Conservation (phyloP, 768 basidiomycete genomes). For the Suillus plorans region DNA sequence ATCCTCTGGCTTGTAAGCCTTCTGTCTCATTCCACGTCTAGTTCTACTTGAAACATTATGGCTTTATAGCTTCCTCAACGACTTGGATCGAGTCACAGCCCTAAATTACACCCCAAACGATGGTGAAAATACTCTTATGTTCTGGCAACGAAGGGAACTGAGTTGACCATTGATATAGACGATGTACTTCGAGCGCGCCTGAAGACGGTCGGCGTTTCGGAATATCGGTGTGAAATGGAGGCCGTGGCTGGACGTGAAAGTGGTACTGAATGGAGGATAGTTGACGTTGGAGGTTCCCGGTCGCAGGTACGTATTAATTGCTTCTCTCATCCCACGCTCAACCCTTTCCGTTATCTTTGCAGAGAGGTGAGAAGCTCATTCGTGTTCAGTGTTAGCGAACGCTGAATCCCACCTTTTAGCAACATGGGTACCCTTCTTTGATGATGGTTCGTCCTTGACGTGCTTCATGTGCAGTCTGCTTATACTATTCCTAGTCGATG, state of each 20-base stretch:
- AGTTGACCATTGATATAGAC: conserved; percentile 29
- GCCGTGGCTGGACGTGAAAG: conserved; percentile 49
- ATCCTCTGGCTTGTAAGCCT: conserved; percentile 46
- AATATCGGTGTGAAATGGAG: conserved; percentile 83
- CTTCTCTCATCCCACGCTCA: conserved; percentile 3
- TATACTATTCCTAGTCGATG: conserved; percentile 30
- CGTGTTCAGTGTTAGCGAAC: neutral
- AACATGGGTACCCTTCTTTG: conserved; percentile 58
- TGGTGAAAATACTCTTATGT: conserved; percentile 29
- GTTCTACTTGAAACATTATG: neutral
- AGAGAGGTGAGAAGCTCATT: conserved; percentile 34
- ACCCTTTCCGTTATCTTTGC: conserved; percentile 5
- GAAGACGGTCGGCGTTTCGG: conserved; percentile 73
- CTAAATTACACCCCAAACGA: conserved; percentile 47
- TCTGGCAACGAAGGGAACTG: neutral
- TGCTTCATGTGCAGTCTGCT: neutral
- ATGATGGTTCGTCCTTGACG: conserved; percentile 37
- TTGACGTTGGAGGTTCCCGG: conserved; percentile 53
- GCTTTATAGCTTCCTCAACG: conserved; percentile 44
- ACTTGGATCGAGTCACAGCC: conserved; percentile 47
- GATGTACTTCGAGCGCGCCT: conserved; percentile 53
- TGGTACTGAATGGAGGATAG: conserved; percentile 55
- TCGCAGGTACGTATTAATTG: conserved; percentile 40
- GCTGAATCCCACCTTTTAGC: conserved; percentile 24
- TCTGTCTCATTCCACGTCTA: neutral